These are phyloP conservation scores for Saururus chinensis DNA, from an alignment of 164 flowering plant genomes.

Conservation along the genomic window DNA sequence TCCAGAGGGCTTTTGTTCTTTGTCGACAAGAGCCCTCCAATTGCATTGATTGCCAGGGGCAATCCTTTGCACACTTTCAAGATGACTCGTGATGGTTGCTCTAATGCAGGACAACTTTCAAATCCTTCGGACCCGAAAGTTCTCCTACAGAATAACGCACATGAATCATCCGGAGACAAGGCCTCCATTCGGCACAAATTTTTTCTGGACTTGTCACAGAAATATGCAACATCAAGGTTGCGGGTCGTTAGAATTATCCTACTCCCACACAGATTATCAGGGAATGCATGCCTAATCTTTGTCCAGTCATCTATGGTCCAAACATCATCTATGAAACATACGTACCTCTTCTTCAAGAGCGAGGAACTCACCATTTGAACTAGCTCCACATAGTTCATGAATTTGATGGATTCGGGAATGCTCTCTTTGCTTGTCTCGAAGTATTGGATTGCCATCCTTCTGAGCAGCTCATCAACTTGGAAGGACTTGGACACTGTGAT, in stretches of 20 bases:
- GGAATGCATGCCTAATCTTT: neutral
- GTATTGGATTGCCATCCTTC: neutral
- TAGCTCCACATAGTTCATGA: neutral
- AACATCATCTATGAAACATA: neutral
- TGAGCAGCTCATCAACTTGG: neutral
- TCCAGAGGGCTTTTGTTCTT: neutral
- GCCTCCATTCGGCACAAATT: neutral
- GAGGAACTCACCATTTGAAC: neutral
- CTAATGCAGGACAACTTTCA: neutral
- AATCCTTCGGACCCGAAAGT: neutral
- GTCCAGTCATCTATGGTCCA: neutral
- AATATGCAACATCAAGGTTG: neutral
- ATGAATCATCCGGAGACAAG: neutral
- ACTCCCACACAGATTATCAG: neutral
- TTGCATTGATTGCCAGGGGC: neutral
- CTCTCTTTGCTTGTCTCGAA: neutral
- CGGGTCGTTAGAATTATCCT: neutral
- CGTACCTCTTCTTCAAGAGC: neutral
- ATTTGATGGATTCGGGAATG: neutral
- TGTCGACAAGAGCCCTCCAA: neutral
- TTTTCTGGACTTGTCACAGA: neutral
- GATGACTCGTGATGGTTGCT: neutral
- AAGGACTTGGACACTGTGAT: neutral
- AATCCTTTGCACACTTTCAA: neutral
- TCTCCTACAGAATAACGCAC: neutral